phyloP scores from a whole-genome alignment of 441 rosid species.

The Pelargonium citronellum region DNA sequence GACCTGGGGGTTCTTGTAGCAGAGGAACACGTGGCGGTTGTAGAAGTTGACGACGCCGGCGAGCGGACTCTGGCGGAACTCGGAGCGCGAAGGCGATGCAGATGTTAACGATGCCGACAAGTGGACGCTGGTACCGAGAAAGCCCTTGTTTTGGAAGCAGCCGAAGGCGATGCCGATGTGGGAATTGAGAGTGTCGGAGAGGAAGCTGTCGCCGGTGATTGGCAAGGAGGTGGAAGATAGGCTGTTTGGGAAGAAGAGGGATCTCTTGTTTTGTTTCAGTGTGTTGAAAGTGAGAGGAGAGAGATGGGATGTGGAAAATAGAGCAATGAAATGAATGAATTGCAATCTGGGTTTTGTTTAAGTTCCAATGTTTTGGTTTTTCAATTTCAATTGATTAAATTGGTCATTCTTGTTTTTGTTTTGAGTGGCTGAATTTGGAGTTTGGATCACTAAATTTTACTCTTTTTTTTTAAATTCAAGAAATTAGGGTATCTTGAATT shows the following conservation, averaged over 20 bases:
- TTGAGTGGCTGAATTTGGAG: too few relatives aligned
- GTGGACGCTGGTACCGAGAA: conserved; percentile 41
- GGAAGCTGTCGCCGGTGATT: conserved; percentile 46
- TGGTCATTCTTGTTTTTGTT: too few relatives aligned
- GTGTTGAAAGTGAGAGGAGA: too few relatives aligned
- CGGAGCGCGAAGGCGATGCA: conserved; percentile 70
- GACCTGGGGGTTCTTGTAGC: conserved; percentile 89
- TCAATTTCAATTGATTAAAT: too few relatives aligned
- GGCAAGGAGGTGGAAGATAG: conserved; percentile 66
- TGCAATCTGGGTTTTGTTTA: too few relatives aligned
- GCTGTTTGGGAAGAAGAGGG: background rate
- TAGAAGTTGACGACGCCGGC: conserved; percentile 77
- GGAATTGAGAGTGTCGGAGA: conserved; percentile 48
- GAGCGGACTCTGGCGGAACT: conserved; percentile 58
- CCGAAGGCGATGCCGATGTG: conserved; percentile 62
- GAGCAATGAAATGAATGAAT: too few relatives aligned
- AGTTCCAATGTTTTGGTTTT: too few relatives aligned
- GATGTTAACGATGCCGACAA: too few relatives aligned
- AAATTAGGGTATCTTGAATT: too few relatives aligned
- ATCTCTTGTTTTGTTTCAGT: too few relatives aligned
- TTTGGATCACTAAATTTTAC: too few relatives aligned
- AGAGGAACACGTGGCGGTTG: conserved; percentile 80
- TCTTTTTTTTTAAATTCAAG: too few relatives aligned
- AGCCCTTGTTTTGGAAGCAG: conserved; percentile 74
- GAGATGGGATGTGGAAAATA: background rate